Base-by-base conservation (phyloP, 345 rosid species). In the Corchorus olitorius region DNA sequence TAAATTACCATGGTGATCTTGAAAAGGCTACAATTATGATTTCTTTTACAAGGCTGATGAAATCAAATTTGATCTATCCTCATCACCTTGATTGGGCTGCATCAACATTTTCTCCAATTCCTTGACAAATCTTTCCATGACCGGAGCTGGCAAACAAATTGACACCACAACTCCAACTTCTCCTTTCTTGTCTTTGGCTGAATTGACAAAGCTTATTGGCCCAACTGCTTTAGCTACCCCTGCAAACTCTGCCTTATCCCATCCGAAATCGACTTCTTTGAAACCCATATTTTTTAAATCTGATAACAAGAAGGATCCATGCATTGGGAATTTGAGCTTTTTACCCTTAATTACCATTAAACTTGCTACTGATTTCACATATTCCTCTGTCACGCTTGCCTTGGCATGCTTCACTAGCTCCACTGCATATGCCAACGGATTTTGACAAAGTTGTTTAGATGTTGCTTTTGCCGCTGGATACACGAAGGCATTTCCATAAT, bases 211-310 rank as follows among this genome's bases (percentile, higher is more conserved):
- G 56, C 88, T 86, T 17, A 79, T 73, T 27, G 27, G 27, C 27
- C 27, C 27, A 27, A 27, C 27, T 6, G 52, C 13, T 48, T 7
- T 77, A 0, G 88, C 88, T 0, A 83, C 75, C 61, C 91, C 91
- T 1, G 86, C 88, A 22, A 85, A 90, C 7, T 70, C 83, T 8
- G 93, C 78, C 78, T 80, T 81, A 1, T 91, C 92, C 90, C 89
- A 90, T 4, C 93, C 89, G 13, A 86, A 83, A 52, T 88, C 84
- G 3, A 83, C 77, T 3, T 75, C 43, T 14, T 65, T 79, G 12
- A 88, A 81, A 45, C 86, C 91, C 20, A 77, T 83, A 8, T 55
- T 72, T 12, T 83, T 86, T 65, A 81, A 54, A 16, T 86, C 91
- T 13, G 89, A 82, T 53, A 88, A 62, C 46, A 85, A 75, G 68